Conservation (phyloP, 306 rosid genomes). For the Cyclanthera cordifolia region DNA sequence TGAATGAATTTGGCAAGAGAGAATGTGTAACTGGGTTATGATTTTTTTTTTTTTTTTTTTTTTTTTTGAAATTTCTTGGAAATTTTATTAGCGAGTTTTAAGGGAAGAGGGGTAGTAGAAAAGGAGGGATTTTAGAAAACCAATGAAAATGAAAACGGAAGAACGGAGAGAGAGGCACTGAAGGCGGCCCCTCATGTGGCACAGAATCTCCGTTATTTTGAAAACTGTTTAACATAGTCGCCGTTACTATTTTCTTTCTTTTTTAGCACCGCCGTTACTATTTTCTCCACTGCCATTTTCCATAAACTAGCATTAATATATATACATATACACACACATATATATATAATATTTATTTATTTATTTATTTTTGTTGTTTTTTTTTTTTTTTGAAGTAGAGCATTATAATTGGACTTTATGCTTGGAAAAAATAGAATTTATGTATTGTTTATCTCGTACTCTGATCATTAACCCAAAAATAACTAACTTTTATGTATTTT, state of each 20-base stretch:
- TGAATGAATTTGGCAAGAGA: slow-evolving; percentile 12
- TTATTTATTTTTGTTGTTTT: too few species aligned
- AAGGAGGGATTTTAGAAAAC: slow-evolving; percentile 21
- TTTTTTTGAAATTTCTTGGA: neutral
- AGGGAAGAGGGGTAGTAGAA: neutral
- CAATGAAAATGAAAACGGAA: slow-evolving; percentile 23
- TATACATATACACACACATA: too few species aligned
- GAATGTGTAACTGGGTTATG: slow-evolving; percentile 13
- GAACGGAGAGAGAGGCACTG: slow-evolving; percentile 26
- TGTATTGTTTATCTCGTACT: too few species aligned
- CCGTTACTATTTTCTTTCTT: slow-evolving; percentile 4
- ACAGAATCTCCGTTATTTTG: neutral
- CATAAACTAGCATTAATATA: too few species aligned
- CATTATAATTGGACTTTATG: too few species aligned
- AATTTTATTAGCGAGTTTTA: slow-evolving; percentile 8
- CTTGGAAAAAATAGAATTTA: too few species aligned
- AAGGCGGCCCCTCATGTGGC: slow-evolving; percentile 25
- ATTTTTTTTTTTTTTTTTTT: neutral
- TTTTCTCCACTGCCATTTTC: too few species aligned
- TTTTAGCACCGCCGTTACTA: too few species aligned
- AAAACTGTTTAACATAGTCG: neutral
- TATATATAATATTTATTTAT: too few species aligned
- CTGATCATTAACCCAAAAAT: too few species aligned
- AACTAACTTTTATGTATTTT: too few species aligned
- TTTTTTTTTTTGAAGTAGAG: too few species aligned